Evolutionary conservation across 2,329 filamentous ascomycete species (phyloP), one percentile per base, ranked within the genome.

Genomic region (Pseudopithomyces maydicus): DNA sequence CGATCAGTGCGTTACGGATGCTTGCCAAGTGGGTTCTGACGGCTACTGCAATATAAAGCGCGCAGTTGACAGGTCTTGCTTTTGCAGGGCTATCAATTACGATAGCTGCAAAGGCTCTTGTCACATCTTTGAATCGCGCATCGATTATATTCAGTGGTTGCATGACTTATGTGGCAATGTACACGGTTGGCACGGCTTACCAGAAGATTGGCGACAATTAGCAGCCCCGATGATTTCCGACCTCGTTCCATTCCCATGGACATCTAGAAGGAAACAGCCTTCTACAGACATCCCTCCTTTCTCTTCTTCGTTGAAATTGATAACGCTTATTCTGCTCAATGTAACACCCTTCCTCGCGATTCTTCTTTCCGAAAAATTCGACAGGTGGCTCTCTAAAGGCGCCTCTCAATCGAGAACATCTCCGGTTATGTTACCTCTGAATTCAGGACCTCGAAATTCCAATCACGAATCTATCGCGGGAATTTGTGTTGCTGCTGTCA

Each of bases 171-270:
- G 73, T 59, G 66, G 68, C 42, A 52, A 60, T 36, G 61, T 70
- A 47, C 57, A 61, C 32, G 65, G 59, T 29, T 75, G 71, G 71
- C 59, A 70, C 29, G 71, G 71, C 44, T 53, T 74, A 20, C 72
- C 72, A 48, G 46, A 71, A 46, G 33, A 69, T 55, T 74, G 69
- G 71, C 65, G 52, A 44, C 54, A 62, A 26, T 45, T 75, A 46
- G 58, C 66, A 41, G 57, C 44, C 35, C 65, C 61, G 48, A 68
- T 57, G 19, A 10, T 55, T 14, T 42, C 56, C 41, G 73, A 75
- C 7, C 64, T 73, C 64, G 69, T 74, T 49, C 72, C 73, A 56
- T 74, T 72, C 71, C 44, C 48, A 57, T 75, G 72, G 71, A 61
- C 38, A n/a, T 22, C 68, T 47, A 66, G 57, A 50, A 59, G 15